A percentile compares a stretch with the other conserved stretches of the same genome.
phyloP scores from a whole-genome alignment of 73 alveolate species.

The Diophrys appendiculata region DNA sequence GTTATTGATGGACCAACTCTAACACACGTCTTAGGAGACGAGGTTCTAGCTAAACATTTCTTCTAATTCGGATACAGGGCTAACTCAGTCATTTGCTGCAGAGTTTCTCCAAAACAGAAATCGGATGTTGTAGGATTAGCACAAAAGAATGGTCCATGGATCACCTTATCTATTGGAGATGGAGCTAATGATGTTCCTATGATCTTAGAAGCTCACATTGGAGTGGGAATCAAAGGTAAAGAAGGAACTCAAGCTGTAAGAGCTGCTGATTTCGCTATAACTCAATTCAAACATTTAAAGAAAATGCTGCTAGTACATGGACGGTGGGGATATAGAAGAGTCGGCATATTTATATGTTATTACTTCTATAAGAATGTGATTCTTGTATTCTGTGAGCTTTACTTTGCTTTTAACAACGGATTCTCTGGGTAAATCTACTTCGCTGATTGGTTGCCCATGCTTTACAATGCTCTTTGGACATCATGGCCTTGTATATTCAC shows the following conservation, averaged over 20 bases:
- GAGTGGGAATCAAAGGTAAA: slow-evolving; percentile 93
- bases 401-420: slow-evolving; percentile 84
- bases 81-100: slow-evolving; percentile 83
- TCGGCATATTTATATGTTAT: slow-evolving; percentile 84
- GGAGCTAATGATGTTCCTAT: slow-evolving; percentile 99
- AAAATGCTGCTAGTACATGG: slow-evolving; percentile 85
- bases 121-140: slow-evolving; percentile 76
- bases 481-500: slow-evolving; percentile 89
- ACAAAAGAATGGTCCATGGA: slow-evolving; percentile 21
- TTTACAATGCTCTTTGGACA: slow-evolving; percentile 89
- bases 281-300: slow-evolving; percentile 80
- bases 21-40: slow-evolving; percentile 55
- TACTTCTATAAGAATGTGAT: slow-evolving; percentile 90
- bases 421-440: slow-evolving; percentile 88
- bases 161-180: slow-evolving; percentile 90
- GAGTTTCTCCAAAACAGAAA: slow-evolving; percentile 94
- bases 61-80: slow-evolving; percentile 67
- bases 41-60: slow-evolving; percentile 60
- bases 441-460: slow-evolving; percentile 92
- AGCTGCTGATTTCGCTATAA: slow-evolving; percentile 91
- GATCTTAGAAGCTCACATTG: slow-evolving; percentile 86
- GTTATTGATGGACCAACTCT: slow-evolving; percentile 79
- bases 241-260: slow-evolving; percentile 96
- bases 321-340: slow-evolving; percentile 87
- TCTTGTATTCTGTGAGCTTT: slow-evolving; percentile 80